phyloP scores from a whole-genome alignment of 1,284 basidiomycete genomes.

The Singerocomus rubriflavus region DNA sequence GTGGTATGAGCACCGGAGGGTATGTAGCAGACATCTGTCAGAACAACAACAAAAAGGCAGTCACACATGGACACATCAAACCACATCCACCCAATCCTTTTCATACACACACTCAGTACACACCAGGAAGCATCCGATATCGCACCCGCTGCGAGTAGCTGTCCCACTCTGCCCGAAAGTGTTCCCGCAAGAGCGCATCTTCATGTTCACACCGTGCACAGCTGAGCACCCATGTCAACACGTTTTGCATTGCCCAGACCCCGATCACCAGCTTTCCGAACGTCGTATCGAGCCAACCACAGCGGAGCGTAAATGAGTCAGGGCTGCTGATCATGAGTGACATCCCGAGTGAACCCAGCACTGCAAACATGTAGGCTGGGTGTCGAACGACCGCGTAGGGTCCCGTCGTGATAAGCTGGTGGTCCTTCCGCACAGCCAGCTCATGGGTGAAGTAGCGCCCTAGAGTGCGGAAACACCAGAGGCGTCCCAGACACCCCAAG shows the following conservation, averaged over 20 bases:
- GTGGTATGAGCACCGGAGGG: too few species aligned
- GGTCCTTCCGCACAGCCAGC: slow-evolving; percentile 26
- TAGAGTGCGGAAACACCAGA: slow-evolving; percentile 29
- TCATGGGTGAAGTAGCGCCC: slow-evolving; percentile 33
- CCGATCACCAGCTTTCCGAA: slow-evolving; percentile 17
- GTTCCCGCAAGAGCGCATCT: slow-evolving; percentile 18
- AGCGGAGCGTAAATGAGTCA: slow-evolving; percentile 21
- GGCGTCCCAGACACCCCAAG: slow-evolving; percentile 24
- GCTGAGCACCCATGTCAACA: slow-evolving; percentile 17
- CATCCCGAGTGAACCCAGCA: slow-evolving; percentile 23
- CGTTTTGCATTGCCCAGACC: slow-evolving; percentile 17
- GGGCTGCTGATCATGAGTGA: slow-evolving; percentile 29
- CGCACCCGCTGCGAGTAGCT: slow-evolving; percentile 20
- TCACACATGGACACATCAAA: too few species aligned
- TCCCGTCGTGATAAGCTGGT: slow-evolving; percentile 30
- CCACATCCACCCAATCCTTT: neutral
- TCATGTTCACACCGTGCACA: slow-evolving; percentile 17
- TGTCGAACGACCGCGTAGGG: slow-evolving; percentile 34
- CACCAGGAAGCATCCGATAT: slow-evolving; percentile 28
- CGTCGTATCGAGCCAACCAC: slow-evolving; percentile 27
- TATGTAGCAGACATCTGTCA: too few species aligned
- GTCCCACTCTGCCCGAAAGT: slow-evolving; percentile 22
- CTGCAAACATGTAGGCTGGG: slow-evolving; percentile 27
- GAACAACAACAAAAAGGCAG: too few species aligned
- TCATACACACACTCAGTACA: slow-evolving; percentile 15